phyloP scores from a whole-genome alignment of 352 stramenopile species.

The Aphanomyces astaci region DNA sequence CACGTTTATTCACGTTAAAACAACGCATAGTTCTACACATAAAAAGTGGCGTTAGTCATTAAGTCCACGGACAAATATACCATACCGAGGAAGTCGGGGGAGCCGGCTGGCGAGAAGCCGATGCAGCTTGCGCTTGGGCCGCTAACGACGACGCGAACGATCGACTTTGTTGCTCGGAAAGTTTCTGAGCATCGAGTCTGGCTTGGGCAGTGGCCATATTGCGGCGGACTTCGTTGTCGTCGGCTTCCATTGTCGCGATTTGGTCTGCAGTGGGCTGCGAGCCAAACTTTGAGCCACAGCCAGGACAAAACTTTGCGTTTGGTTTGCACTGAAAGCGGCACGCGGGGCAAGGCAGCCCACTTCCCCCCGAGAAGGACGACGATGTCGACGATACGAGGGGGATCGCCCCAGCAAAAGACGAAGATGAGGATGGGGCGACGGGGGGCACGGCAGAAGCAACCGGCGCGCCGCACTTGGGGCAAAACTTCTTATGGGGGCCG shows the following conservation, averaged over 20 bases:
- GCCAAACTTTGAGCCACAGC: slow-evolving; percentile 72
- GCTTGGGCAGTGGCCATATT: slow-evolving; percentile 59
- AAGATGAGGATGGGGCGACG: slow-evolving; percentile 25
- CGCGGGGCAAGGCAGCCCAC: slow-evolving; percentile 30
- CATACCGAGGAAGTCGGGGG: background rate
- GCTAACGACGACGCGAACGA: slow-evolving; percentile 61
- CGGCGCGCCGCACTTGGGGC: slow-evolving; percentile 56
- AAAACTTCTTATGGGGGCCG: slow-evolving; percentile 64
- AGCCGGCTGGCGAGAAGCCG: background rate
- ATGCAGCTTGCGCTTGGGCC: slow-evolving; percentile 34
- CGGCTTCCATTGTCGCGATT: slow-evolving; percentile 14
- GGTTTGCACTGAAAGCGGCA: slow-evolving; percentile 70
- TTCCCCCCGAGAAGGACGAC: too few species aligned
- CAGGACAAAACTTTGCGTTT: slow-evolving; percentile 71
- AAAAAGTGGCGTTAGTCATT: background rate
- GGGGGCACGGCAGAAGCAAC: slow-evolving; percentile 18
- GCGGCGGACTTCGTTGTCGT: slow-evolving; percentile 67
- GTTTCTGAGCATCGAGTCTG: slow-evolving; percentile 38
- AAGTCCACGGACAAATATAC: background rate
- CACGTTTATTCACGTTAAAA: too few species aligned
- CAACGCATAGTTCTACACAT: background rate
- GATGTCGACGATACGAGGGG: slow-evolving; percentile 34
- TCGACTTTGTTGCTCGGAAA: slow-evolving; percentile 53
- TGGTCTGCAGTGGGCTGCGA: slow-evolving; percentile 28
- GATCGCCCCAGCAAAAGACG: slow-evolving; percentile 29